Conservation (phyloP, 345 rosid genomes). For the Eutrema japonicum region DNA sequence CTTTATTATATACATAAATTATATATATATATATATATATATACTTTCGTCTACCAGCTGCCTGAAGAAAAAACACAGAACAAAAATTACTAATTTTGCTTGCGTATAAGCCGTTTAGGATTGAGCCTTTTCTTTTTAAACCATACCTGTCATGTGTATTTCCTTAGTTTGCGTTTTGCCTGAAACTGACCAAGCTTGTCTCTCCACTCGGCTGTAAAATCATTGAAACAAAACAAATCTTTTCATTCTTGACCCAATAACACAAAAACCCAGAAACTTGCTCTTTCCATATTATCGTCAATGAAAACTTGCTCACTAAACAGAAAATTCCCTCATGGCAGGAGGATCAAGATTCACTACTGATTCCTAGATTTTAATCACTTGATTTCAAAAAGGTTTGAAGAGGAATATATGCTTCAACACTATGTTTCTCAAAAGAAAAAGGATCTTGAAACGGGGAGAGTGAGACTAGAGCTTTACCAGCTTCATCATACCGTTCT, state of each 20-base stretch:
- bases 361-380: neutral
- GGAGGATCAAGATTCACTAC: neutral
- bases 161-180: conserved; percentile 78
- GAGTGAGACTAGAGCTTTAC: conserved; percentile 43
- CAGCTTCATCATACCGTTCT: conserved; percentile 92
- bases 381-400: neutral
- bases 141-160: conserved; percentile 61
- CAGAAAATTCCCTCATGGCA: neutral
- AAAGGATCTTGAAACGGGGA: neutral
- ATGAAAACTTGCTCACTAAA: neutral
- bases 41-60: neutral
- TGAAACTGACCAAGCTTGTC: conserved; percentile 91
- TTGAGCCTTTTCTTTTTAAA: neutral
- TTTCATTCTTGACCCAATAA: neutral
- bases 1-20: conserved; percentile 29
- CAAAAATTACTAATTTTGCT: neutral
- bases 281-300: neutral
- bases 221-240: neutral
- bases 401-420: neutral
- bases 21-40: neutral
- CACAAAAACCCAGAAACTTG: neutral
- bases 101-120: neutral
- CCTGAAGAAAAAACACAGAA: conserved; percentile 3
- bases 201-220: conserved; percentile 84
- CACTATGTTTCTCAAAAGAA: neutral